phyloP scores from a whole-genome alignment of 495 filamentous ascomycete genomes.

The Xylaria telfairii region DNA sequence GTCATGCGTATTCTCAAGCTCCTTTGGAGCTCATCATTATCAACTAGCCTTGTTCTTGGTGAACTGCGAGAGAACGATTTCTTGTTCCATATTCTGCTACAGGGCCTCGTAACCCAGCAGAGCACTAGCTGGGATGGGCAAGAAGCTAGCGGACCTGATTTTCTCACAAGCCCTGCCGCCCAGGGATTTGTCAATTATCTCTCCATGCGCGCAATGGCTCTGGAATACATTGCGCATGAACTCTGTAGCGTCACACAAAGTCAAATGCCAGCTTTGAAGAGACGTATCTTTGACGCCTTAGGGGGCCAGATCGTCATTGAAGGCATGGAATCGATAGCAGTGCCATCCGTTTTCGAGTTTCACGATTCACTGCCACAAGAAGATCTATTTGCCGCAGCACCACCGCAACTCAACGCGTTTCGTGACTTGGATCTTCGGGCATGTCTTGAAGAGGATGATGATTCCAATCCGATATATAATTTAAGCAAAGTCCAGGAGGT shows the following conservation, averaged over 20 bases:
- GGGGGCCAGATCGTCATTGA: constrained; percentile 73
- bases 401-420: constrained; percentile 62
- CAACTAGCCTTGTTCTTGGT: constrained; percentile 70
- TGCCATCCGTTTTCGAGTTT: constrained; percentile 84
- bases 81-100: constrained; percentile 70
- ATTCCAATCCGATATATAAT: constrained; percentile 60
- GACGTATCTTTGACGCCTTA: constrained; percentile 78
- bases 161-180: constrained; percentile 68
- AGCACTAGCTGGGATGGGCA: constrained; percentile 73
- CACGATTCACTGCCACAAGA: constrained; percentile 88
- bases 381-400: constrained; percentile 51
- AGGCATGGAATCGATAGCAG: constrained; percentile 63
- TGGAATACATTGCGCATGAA: constrained; percentile 84
- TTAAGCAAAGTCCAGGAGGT: constrained; percentile 70
- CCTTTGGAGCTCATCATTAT: constrained; percentile 86
- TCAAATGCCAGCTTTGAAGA: constrained; percentile 74
- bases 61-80: constrained; percentile 80
- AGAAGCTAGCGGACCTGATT: constrained; percentile 56
- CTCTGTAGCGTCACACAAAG: constrained; percentile 75
- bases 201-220: constrained; percentile 70
- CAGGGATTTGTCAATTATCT: constrained; percentile 75
- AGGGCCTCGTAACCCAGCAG: constrained; percentile 67
- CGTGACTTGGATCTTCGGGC: constrained; percentile 65
- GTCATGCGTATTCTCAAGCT: constrained; percentile 77
- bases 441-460: constrained; percentile 60